phyloP scores from a whole-genome alignment of 306 rosid genomes.

The Rosa rugosa region DNA sequence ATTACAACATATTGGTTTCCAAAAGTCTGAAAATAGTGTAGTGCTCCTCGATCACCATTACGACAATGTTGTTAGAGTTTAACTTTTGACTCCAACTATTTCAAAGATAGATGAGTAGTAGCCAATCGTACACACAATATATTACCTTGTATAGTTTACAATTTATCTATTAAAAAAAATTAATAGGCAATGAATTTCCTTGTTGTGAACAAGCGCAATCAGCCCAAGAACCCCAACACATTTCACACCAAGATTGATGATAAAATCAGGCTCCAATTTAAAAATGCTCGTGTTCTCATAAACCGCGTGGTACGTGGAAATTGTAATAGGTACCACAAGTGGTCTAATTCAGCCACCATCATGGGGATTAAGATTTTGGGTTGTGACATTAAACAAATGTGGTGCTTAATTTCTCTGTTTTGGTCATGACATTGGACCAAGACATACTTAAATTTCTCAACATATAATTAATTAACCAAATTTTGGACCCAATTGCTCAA shows the following conservation, averaged over 20 bases:
- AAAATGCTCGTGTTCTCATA: not conserved
- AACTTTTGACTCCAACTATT: too few relatives aligned
- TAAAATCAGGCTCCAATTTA: not conserved
- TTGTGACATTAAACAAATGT: not conserved
- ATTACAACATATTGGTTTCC: too few relatives aligned
- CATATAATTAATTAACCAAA: not conserved
- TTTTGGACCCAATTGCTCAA: not conserved
- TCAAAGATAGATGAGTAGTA: too few relatives aligned
- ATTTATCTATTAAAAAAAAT: too few relatives aligned
- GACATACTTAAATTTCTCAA: not conserved
- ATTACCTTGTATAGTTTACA: too few relatives aligned
- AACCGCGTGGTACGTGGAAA: not conserved
- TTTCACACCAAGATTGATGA: too few relatives aligned
- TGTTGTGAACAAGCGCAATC: not conserved
- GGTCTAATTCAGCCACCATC: not conserved
- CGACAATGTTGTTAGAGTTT: too few relatives aligned
- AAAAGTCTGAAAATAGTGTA: too few relatives aligned
- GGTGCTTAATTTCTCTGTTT: not conserved
- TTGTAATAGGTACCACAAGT: not conserved
- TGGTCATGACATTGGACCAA: slow-evolving; percentile 5
- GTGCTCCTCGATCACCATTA: too few relatives aligned
- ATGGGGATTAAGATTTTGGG: not conserved
- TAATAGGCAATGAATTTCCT: too few relatives aligned
- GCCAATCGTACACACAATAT: too few relatives aligned
- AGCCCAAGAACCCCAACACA: not conserved